Conservation (phyloP, 2,329 filamentous ascomycete genomes). For the Corynespora cassiicola region DNA sequence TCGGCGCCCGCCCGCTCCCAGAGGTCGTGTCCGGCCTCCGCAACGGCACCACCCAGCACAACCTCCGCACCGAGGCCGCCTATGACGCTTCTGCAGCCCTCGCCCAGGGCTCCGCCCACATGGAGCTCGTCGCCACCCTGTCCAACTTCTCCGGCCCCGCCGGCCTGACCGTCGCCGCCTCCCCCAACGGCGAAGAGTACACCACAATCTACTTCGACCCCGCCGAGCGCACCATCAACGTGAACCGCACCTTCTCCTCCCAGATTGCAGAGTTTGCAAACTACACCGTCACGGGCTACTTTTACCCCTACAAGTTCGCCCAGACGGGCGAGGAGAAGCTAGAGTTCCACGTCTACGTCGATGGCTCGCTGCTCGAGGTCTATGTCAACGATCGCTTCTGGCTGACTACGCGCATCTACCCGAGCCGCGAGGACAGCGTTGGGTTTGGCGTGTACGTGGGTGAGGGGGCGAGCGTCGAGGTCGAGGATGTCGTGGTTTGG, state of each 20-base stretch:
- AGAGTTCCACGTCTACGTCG: slow-evolving; percentile 53
- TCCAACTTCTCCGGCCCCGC: slow-evolving; percentile 47
- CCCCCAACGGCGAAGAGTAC: slow-evolving; percentile 51
- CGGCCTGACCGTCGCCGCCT: slow-evolving; percentile 52
- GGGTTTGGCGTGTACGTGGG: slow-evolving; percentile 52
- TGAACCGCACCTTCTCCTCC: slow-evolving; percentile 53
- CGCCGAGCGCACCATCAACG: slow-evolving; percentile 53
- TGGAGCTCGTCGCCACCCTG: slow-evolving; percentile 50
- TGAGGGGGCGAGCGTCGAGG: slow-evolving; percentile 42
- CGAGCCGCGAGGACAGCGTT: slow-evolving; percentile 50
- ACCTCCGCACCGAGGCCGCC: slow-evolving; percentile 21
- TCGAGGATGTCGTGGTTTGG: slow-evolving; percentile 49
- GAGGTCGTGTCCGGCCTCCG: slow-evolving; percentile 53
- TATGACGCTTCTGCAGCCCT: slow-evolving; percentile 30
- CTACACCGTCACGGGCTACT: slow-evolving; percentile 54
- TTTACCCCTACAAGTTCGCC: slow-evolving; percentile 51
- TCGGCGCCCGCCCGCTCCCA: slow-evolving; percentile 51
- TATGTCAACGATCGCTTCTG: slow-evolving; percentile 53
- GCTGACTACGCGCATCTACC: slow-evolving; percentile 54
- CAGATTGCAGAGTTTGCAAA: slow-evolving; percentile 51
- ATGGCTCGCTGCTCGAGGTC: slow-evolving; percentile 56
- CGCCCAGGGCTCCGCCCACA: slow-evolving; percentile 41
- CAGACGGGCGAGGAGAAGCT: slow-evolving; percentile 47
- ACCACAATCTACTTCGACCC: slow-evolving; percentile 55
- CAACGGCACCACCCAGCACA: slow-evolving; percentile 29